phyloP scores from a whole-genome alignment of 2,329 filamentous ascomycete species.

The Fusarium sp. region DNA sequence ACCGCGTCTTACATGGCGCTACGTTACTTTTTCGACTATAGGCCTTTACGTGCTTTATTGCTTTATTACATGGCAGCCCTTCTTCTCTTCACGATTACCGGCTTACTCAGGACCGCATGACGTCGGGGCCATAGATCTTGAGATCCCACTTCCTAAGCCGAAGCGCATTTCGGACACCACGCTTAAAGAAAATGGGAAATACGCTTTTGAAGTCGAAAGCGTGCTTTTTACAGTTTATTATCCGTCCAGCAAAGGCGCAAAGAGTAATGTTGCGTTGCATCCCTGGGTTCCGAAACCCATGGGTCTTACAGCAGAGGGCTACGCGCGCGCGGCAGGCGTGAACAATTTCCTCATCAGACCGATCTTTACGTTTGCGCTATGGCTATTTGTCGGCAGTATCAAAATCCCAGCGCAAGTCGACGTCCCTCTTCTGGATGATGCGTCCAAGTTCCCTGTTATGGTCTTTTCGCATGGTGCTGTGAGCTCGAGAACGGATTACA shows the following conservation, averaged over 20 bases:
- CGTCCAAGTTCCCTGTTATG: constrained; percentile 55
- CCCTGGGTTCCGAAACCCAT: constrained; percentile 59
- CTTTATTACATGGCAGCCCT: constrained; percentile 53
- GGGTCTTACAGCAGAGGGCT: constrained; percentile 58
- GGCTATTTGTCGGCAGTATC: constrained; percentile 56
- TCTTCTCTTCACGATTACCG: constrained; percentile 58
- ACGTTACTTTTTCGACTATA: constrained; percentile 46
- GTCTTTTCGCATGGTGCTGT: constrained; percentile 65
- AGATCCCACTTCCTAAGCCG: constrained; percentile 54
- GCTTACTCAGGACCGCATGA: constrained; percentile 57
- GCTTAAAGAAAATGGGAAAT: constrained; percentile 50
- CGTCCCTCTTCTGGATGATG: constrained; percentile 51
- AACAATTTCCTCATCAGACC: constrained; percentile 57
- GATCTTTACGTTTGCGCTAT: constrained; percentile 57
- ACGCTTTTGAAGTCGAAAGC: constrained; percentile 59
- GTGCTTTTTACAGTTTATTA: constrained; percentile 64
- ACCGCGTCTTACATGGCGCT: constrained; percentile 52
- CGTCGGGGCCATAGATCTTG: constrained; percentile 61
- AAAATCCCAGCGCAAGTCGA: constrained; percentile 62
- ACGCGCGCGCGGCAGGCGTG: constrained; percentile 58
- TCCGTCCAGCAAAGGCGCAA: constrained; percentile 50
- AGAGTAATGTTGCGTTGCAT: constrained; percentile 47
- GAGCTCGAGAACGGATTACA: constrained; percentile 63
- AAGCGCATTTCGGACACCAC: constrained; percentile 47
- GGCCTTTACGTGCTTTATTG: constrained; percentile 54